Percentiles rank a stretch among this genome's conserved stretches.
phyloP scores from a whole-genome alignment of 2,329 filamentous ascomycete species.

The Aaosphaeria pasadenensis region DNA sequence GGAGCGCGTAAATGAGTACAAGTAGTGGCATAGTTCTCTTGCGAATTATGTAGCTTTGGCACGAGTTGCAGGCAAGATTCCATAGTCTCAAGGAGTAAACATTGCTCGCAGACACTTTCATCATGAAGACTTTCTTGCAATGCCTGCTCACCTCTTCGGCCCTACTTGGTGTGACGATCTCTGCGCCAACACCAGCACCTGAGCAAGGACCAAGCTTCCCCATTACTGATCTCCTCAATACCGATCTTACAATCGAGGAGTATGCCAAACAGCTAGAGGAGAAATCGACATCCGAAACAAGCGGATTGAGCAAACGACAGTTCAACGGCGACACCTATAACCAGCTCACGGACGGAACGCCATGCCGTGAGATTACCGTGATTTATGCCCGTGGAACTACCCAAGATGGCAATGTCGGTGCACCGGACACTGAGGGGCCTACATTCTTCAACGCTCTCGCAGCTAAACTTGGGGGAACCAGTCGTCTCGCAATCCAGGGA shows the following conservation, averaged over 20 bases:
- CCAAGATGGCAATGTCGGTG: slow-evolving; percentile 52
- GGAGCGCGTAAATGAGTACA: no score
- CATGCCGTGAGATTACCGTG: slow-evolving; percentile 48
- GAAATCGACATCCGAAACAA: no score
- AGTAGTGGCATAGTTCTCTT: no score
- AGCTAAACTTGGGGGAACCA: slow-evolving; percentile 36
- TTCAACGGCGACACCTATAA: slow-evolving; percentile 24
- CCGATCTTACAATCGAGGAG: slow-evolving; percentile 19
- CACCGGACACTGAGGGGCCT: slow-evolving; percentile 42
- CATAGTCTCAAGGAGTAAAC: no score
- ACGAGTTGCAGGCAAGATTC: no score
- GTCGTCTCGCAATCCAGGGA: slow-evolving; percentile 52
- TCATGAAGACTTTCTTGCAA: no score
- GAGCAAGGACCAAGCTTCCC: slow-evolving; percentile 18
- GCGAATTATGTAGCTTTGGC: no score
- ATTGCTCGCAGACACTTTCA: no score
- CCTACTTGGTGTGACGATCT: slow-evolving; percentile 1
- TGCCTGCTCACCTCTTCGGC: no score
- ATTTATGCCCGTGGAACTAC: slow-evolving; percentile 56
- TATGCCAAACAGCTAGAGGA: slow-evolving; percentile 20
- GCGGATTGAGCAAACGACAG: slow-evolving; percentile 11
- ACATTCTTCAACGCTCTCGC: slow-evolving; percentile 49
- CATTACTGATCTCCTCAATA: slow-evolving; percentile 21
- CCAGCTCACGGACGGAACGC: slow-evolving; percentile 28
- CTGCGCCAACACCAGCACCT: slow-evolving; percentile 14